Evolutionary conservation across 257 asterid species (phyloP), one percentile per base, ranked within the genome.

Genomic region (Salvia splendens): DNA sequence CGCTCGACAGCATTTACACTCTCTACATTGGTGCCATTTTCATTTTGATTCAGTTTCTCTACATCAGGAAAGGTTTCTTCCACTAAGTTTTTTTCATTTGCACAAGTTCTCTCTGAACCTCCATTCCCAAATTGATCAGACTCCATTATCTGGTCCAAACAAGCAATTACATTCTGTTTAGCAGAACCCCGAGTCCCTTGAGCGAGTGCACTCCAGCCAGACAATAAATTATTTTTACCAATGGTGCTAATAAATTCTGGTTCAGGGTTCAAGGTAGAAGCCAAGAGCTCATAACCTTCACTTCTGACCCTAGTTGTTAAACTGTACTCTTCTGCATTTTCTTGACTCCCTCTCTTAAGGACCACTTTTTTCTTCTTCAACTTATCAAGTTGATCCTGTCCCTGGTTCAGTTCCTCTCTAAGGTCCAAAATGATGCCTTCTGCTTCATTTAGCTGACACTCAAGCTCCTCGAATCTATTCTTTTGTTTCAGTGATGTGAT

Each of bases 361-460:
- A 54, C 65, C 47, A 15, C 41, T 58, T 69, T 59, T 73, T 73
- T 77, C n/a, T 61, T 73, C 79, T 76, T 86, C 17, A 56, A 67
- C 73, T 64, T 69, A 8, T 75, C 64, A 54, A 87, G 71, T 67
- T 81, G 84, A 61, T 81, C 81, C 74, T 75, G 71, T n/a, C 77
- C 80, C 68, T 70, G 55, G 55, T 51, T 61, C 64, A 91, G 69
- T 79, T 91, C 91, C 9, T 68, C 89, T 57, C 95, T 77, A 20
- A 86, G 96, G 76, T 86, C 90, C 53, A 91, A 14, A 69, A 91
- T 83, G 67, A 88, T 56, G 48, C 82, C 89, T 83, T 91, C 97
- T 12, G 96, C 90, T 88, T 88, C 97, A 71, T 86, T 82, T 46
- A 88, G 84, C 80, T 88, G 97, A 66, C 79, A 76, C 68, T 88